Conservation (phyloP, 441 rosid genomes). For the Mallotus repandus region DNA sequence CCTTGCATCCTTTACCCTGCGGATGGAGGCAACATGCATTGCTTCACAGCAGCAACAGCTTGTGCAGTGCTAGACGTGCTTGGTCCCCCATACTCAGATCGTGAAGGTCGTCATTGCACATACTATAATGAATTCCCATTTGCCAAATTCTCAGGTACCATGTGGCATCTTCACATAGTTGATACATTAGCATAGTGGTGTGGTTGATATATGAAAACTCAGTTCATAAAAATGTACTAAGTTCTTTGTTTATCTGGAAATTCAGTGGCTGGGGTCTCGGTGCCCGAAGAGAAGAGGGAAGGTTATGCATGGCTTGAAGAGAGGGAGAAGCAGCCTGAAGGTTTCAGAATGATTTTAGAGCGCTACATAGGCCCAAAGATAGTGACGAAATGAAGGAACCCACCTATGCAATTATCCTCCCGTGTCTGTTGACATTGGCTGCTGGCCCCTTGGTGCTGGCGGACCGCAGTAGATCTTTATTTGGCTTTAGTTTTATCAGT, state of each 20-base stretch:
- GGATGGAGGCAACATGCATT: conserved; percentile 95
- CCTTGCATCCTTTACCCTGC: conserved; percentile 80
- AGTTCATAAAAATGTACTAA: neutral
- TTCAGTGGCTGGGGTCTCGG: conserved; percentile 44
- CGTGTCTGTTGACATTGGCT: conserved; percentile 5
- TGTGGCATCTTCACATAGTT: neutral
- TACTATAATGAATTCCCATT: conserved; percentile 64
- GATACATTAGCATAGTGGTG: neutral
- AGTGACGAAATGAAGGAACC: conserved; percentile 24
- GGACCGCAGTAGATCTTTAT: conserved; percentile 18
- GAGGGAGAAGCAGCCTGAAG: conserved; percentile 57
- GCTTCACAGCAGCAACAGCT: conserved; percentile 79
- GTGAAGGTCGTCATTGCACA: conserved; percentile 81
- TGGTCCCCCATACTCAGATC: conserved; percentile 79
- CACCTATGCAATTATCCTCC: neutral
- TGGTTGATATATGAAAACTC: neutral
- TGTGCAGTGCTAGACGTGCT: conserved; percentile 92
- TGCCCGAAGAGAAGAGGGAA: conserved; percentile 53
- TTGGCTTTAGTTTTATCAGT: conserved; percentile 7
- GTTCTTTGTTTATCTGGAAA: neutral
- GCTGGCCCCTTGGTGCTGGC: conserved; percentile 14
- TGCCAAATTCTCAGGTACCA: conserved; percentile 47
- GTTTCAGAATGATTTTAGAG: conserved; percentile 47
- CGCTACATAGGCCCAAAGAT: conserved; percentile 57
- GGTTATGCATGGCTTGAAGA: conserved; percentile 73